Evolutionary conservation across 495 filamentous ascomycete species (phyloP), one percentile per base, ranked within the genome.

Genomic region (Lindgomyces ingoldianus): DNA sequence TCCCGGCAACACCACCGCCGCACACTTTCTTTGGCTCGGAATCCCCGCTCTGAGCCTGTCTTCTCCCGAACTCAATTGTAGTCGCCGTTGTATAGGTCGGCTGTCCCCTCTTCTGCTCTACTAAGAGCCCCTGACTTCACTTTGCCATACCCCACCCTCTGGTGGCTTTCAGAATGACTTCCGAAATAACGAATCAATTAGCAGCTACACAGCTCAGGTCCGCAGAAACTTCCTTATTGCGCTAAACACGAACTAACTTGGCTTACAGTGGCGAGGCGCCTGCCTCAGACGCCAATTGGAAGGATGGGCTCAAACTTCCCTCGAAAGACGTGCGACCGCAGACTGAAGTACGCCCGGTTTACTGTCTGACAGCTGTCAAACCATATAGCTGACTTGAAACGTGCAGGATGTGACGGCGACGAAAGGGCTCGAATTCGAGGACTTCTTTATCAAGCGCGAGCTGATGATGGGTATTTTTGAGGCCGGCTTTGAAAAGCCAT

Each of bases 391-490:
- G 22, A 68, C 46, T 29, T 45, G 24, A 18, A 18, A 19, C 6
- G 19, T 44, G 27, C 48, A 96, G 90, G 94, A 99, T 86, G 94
- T 99, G 44, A 97, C 93, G 46, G 90, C 89, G 58, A 98, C 93
- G 3, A 99, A 96, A 80, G 94, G 94, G 55, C 81, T 98, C 60
- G 94, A 98, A 60, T 99, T 96, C 67, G 94, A 98, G 73, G 93
- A 99, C 60, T 96, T 99, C 69, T 88, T 87, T 62, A 88, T 98
- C 72, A 95, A 94, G 76, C 86, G 94, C 57, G 90, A 96, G 69
- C 81, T 99, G 27, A 84, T 99, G 79, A 98, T 97, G 92, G 94
- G 94, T 30, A 97, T 99, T 57, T 98, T 98, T 76, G 95, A 97
- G 78, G 94, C 94, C 68, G 94, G 94, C 52, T 99, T 96, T 76